Evolutionary conservation across 805 yeast species (phyloP), one percentile per base, ranked within the genome.

Genomic region (Schwanniomyces yamadae): DNA sequence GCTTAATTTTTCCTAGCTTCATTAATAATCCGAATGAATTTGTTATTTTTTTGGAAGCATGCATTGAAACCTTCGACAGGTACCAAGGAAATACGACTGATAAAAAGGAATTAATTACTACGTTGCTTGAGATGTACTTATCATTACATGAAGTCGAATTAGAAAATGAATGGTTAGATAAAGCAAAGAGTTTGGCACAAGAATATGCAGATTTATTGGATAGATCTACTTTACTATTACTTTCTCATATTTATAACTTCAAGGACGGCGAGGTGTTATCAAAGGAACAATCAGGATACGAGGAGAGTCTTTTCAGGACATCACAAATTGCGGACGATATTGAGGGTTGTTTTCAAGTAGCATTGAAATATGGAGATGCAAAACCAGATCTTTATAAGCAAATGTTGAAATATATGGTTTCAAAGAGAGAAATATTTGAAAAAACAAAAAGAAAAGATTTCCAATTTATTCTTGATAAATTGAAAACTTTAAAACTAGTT

Each of bases 41-140:
- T 69, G 93, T 90, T 17, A 84, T 86, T 6, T 93, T 93, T 44
- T 59, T 93, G 38, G 99, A 93, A 55, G 97, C 98, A 0, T 88
- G 96, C 49, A 61, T 89, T 11, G 86, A 82, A 48, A 73, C 84
- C 9, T 85, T 85, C 52, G 89, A 82, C 37, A 73, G 73, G 38
- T 85, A 81, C 51, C 93, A 84, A 35, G 91, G 93, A 0, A 70
- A 75, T 34, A 59, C 59, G 4, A 77, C 75, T 42, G 96, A 91
- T 50, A 78, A 80, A 46, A 75, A 74, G 34, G 95, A 83, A 31
- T 70, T 91, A 28, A 66, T 85, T 37, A 77, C 85, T 2, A 87
- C 97, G 0, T 66, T 91, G 24, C 84, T 80, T 50, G 97, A 91
- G 50, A 69, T 87, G 68, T 93, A 91, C 49, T 61, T 90, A 24